Percentiles rank a stretch among this genome's conserved stretches.
These are phyloP conservation scores for Aspergillus luchuensis DNA, from an alignment of 2,329 filamentous ascomycete species.

Conservation along the genomic window DNA sequence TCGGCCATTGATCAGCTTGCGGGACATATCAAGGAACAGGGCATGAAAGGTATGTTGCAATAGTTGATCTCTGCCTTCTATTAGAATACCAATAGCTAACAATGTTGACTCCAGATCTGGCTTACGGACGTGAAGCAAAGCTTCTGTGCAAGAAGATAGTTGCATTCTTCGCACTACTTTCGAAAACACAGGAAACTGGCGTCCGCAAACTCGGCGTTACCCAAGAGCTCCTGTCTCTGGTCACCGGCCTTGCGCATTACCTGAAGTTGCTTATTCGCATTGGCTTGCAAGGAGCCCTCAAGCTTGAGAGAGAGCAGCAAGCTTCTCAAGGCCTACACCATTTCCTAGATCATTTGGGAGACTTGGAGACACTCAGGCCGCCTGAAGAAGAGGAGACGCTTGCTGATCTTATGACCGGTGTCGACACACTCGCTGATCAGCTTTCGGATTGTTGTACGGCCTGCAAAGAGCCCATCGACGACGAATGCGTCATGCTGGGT, in stretches of 20 bases:
- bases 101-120: slow-evolving; percentile 63
- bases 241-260: slow-evolving; percentile 95
- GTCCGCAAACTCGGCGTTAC: slow-evolving; percentile 91
- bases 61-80: background rate
- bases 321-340: slow-evolving; percentile 73
- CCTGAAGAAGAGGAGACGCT: slow-evolving; percentile 62
- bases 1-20: slow-evolving; percentile 84
- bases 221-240: slow-evolving; percentile 94
- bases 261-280: slow-evolving; percentile 96
- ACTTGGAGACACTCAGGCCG: slow-evolving; percentile 75
- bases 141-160: slow-evolving; percentile 99
- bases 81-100: slow-evolving; percentile 19
- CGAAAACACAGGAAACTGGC: slow-evolving; percentile 91
- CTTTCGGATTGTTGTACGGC: slow-evolving; percentile 80
- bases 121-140: slow-evolving; percentile 95
- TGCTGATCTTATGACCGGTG: slow-evolving; percentile 66
- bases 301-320: slow-evolving; percentile 80
- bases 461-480: slow-evolving; percentile 87
- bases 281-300: slow-evolving; percentile 88
- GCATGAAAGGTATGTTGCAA: slow-evolving; percentile 66
- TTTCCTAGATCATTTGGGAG: slow-evolving; percentile 80
- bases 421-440: slow-evolving; percentile 68
- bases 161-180: slow-evolving; percentile 91
- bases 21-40: slow-evolving; percentile 65
- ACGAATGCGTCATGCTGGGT: slow-evolving; percentile 78